Evolutionary conservation across 768 basidiomycete species (phyloP).

Genomic region (Amanita inopinata): DNA sequence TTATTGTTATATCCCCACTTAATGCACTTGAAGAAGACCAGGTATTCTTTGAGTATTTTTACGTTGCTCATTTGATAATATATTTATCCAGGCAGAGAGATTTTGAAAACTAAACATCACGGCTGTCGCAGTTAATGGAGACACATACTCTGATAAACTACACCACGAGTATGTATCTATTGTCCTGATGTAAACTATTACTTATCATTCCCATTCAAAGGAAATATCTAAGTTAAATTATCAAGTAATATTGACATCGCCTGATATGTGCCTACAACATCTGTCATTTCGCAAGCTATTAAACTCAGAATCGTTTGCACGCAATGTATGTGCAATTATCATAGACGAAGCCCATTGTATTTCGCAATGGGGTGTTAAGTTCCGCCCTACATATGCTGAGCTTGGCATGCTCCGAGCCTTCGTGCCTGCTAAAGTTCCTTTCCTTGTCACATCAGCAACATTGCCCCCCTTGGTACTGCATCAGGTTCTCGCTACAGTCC

Average conservation of each 20-base stretch:
- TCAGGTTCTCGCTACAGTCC: slow-evolving; percentile 17
- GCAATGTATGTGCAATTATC: slow-evolving; percentile 18
- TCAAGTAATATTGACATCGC: slow-evolving; percentile 24
- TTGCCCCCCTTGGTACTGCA: slow-evolving; percentile 18
- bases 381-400: slow-evolving; percentile 20
- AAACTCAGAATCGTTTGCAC: slow-evolving; percentile 11
- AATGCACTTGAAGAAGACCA: slow-evolving; percentile 28
- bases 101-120: slow-evolving; percentile 21
- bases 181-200: background rate
- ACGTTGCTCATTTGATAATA: background rate
- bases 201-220: too few species aligned
- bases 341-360: slow-evolving; percentile 33
- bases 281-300: slow-evolving; percentile 18
- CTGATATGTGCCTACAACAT: slow-evolving; percentile 30
- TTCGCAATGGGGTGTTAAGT: slow-evolving; percentile 24
- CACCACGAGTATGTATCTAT: slow-evolving; percentile 17
- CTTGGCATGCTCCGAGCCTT: slow-evolving; percentile 21
- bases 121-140: slow-evolving; percentile 26
- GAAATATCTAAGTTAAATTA: slow-evolving; percentile 7
- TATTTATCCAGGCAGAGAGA: slow-evolving; percentile 13
- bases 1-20: slow-evolving; percentile 26
- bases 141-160: slow-evolving; percentile 20
- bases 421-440: slow-evolving; percentile 19
- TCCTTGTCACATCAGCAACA: slow-evolving; percentile 25
- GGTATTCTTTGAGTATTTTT: slow-evolving; percentile 14